These are phyloP conservation scores for Porpolomopsis calyptriformis DNA, from an alignment of 768 basidiomycete genomes.

Conservation along the genomic window DNA sequence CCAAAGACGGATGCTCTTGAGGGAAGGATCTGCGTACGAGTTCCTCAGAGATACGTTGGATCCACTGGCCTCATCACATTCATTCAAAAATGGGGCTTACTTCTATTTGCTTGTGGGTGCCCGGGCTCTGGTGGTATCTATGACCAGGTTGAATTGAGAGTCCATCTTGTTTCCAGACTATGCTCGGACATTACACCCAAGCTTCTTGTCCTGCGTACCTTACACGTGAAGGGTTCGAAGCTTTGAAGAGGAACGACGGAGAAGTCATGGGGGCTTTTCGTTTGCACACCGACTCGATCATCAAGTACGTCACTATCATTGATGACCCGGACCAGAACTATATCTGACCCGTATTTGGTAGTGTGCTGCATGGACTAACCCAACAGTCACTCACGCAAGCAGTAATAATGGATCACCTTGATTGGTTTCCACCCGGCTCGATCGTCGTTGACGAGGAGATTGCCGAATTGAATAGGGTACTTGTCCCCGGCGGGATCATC, in stretches of 20 bases:
- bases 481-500: constrained; percentile 49
- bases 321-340: neutral
- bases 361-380: constrained; percentile 24
- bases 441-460: constrained; percentile 43
- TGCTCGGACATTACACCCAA: constrained; percentile 46
- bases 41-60: constrained; percentile 44
- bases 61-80: constrained; percentile 34
- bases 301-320: constrained; percentile 36
- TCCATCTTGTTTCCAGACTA: constrained; percentile 16
- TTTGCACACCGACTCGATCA: constrained; percentile 62
- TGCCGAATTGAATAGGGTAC: constrained; percentile 41
- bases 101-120: constrained; percentile 47
- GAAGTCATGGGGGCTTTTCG: constrained; percentile 44
- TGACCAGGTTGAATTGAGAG: neutral
- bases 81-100: constrained; percentile 54
- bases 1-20: constrained; percentile 50
- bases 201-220: constrained; percentile 56
- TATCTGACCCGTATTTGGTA: constrained; percentile 6
- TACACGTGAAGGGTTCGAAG: constrained; percentile 47
- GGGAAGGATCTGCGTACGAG: constrained; percentile 39
- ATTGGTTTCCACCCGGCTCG: constrained; percentile 44
- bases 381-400: constrained; percentile 44
- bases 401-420: constrained; percentile 64
- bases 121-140: neutral
- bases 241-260: constrained; percentile 38